phyloP scores from a whole-genome alignment of 108 stramenopile species.

The Skeletonema potamos region DNA sequence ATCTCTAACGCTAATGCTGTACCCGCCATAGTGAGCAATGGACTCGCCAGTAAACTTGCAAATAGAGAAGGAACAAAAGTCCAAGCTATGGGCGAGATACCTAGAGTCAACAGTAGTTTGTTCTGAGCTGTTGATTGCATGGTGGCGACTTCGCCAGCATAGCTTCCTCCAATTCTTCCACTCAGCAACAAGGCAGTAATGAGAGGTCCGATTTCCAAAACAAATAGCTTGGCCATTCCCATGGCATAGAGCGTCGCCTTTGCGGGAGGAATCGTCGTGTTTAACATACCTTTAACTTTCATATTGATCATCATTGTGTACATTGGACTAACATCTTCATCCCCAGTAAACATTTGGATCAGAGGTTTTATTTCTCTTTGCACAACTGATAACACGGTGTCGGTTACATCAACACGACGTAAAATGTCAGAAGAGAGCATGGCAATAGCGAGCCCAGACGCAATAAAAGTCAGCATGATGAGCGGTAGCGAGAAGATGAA shows the following conservation, averaged over 20 bases:
- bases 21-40: conserved; percentile 69
- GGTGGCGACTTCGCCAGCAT: conserved; percentile 80
- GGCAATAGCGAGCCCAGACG: conserved; percentile 78
- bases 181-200: conserved; percentile 74
- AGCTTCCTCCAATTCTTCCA: conserved; percentile 79
- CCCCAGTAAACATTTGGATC: conserved; percentile 70
- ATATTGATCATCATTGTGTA: conserved; percentile 69
- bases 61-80: conserved; percentile 64
- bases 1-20: conserved; percentile 61
- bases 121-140: conserved; percentile 82
- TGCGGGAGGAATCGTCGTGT: conserved; percentile 68
- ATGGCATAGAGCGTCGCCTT: conserved; percentile 77
- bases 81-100: conserved; percentile 64
- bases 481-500: conserved; percentile 66
- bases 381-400: conserved; percentile 66
- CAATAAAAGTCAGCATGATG: conserved; percentile 70
- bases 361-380: conserved; percentile 69
- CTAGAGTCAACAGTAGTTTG: conserved; percentile 67
- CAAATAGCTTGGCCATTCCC: conserved; percentile 80
- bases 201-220: conserved; percentile 80
- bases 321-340: conserved; percentile 56
- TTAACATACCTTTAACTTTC: conserved; percentile 64
- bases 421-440: conserved; percentile 78
- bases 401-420: conserved; percentile 62
- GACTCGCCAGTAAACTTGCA: conserved; percentile 71